Percentiles rank a stretch among this genome's conserved stretches.
These are phyloP conservation scores for Teunomyces panamensis DNA, from an alignment of 805 yeast species.

Conservation along the genomic window DNA sequence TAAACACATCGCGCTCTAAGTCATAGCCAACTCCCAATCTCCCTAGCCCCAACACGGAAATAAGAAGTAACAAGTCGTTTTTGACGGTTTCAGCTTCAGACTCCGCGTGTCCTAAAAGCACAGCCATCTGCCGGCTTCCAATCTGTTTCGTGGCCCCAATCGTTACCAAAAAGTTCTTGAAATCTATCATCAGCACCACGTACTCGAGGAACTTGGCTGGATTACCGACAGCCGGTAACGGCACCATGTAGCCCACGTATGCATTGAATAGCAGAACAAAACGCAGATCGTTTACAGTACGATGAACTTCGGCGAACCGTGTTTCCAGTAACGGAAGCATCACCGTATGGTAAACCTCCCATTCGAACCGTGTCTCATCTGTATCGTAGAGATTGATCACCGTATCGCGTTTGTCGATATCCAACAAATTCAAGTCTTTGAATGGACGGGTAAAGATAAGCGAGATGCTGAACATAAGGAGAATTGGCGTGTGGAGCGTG, in stretches of 20 bases:
- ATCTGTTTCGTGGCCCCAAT: constrained; percentile 24
- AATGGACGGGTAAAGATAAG: constrained; percentile 28
- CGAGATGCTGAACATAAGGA: constrained; percentile 23
- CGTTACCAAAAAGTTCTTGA: constrained; percentile 28
- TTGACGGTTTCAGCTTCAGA: constrained; percentile 10
- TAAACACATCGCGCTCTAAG: constrained; percentile 22
- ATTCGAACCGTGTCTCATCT: constrained; percentile 13
- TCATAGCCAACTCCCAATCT: constrained; percentile 26
- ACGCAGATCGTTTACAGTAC: constrained; percentile 3
- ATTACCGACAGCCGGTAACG: neutral
- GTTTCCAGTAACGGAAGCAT: constrained; percentile 22
- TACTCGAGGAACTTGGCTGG: constrained; percentile 17
- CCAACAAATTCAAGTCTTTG: constrained; percentile 23
- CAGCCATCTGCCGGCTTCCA: constrained; percentile 19
- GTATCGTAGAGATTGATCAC: constrained; percentile 18
- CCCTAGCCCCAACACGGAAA: constrained; percentile 26
- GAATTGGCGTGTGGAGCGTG: constrained; percentile 16
- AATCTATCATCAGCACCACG: constrained; percentile 25
- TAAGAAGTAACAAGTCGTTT: constrained; percentile 20
- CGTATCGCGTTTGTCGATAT: constrained; percentile 12
- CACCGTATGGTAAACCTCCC: constrained; percentile 14
- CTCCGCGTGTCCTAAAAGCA: constrained; percentile 24
- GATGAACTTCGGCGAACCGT: constrained; percentile 16
- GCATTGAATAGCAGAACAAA: constrained; percentile 7
- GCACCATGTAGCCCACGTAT: constrained; percentile 11